These are phyloP conservation scores for Lipomyces kockii DNA, from an alignment of 805 yeast species.

Conservation along the genomic window DNA sequence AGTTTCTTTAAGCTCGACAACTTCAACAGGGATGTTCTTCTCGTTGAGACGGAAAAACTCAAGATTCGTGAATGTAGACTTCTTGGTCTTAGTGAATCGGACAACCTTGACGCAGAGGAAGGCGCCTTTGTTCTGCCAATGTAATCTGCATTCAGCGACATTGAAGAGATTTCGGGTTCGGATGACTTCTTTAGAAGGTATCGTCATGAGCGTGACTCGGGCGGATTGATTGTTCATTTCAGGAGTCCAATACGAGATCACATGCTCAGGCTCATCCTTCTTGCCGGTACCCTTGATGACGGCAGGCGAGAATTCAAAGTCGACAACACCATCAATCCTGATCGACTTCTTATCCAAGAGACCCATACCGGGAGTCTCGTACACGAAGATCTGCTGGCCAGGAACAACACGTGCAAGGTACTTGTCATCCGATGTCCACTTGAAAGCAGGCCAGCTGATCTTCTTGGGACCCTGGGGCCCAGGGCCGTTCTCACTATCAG, in stretches of 20 bases:
- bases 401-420: slow-evolving; percentile 96
- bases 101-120: slow-evolving; percentile 92
- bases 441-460: slow-evolving; percentile 92
- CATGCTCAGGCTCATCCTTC: slow-evolving; percentile 56
- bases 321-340: slow-evolving; percentile 81
- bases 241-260: slow-evolving; percentile 96
- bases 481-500: slow-evolving; percentile 28
- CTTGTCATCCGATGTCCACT: slow-evolving; percentile 92
- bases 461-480: slow-evolving; percentile 57
- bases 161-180: slow-evolving; percentile 94
- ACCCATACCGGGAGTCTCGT: slow-evolving; percentile 78
- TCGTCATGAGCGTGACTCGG: slow-evolving; percentile 85
- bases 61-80: slow-evolving; percentile 86
- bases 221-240: slow-evolving; percentile 92
- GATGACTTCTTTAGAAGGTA: slow-evolving; percentile 78
- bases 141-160: slow-evolving; percentile 85
- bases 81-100: slow-evolving; percentile 93
- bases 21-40: slow-evolving; percentile 92
- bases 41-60: slow-evolving; percentile 89
- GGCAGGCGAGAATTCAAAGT: slow-evolving; percentile 94
- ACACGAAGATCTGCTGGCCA: slow-evolving; percentile 81
- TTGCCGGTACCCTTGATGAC: slow-evolving; percentile 69
- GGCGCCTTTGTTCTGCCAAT: slow-evolving; percentile 90
- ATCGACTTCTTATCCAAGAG: slow-evolving; percentile 84
- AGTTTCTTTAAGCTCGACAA: slow-evolving; percentile 87